Percentiles rank a stretch among this genome's conserved stretches.
phyloP scores from a whole-genome alignment of 768 basidiomycete species.

The Leccinum olivaceopallidum region DNA sequence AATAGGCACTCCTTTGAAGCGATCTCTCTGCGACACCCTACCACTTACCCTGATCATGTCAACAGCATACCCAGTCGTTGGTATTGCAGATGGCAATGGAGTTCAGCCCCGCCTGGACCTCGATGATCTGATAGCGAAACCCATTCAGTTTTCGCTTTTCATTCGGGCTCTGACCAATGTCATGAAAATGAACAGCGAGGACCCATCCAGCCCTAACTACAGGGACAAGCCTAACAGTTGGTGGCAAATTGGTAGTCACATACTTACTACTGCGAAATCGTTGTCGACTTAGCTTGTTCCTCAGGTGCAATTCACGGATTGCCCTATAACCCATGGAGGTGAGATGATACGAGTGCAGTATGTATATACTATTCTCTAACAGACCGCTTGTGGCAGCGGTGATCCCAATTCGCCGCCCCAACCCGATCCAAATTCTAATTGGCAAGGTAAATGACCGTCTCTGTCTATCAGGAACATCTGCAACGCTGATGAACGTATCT shows the following conservation, averaged over 20 bases:
- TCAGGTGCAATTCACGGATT: slow-evolving; percentile 21
- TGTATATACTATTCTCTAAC: background rate
- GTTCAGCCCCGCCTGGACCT: slow-evolving; percentile 18
- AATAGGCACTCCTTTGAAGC: background rate
- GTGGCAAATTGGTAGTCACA: slow-evolving; percentile 21
- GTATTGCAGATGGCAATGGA: slow-evolving; percentile 4
- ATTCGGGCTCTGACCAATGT: slow-evolving; percentile 15
- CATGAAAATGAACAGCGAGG: slow-evolving; percentile 5
- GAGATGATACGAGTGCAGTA: background rate
- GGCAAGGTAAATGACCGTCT: slow-evolving; percentile 9
- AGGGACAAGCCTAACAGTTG: slow-evolving; percentile 22
- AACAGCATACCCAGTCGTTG: slow-evolving; percentile 12
- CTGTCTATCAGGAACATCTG: background rate
- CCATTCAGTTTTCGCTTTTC: slow-evolving; percentile 22
- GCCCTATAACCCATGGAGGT: slow-evolving; percentile 18
- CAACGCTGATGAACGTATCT: slow-evolving; percentile 2
- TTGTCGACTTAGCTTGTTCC: background rate
- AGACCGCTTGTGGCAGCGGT: slow-evolving; percentile 10
- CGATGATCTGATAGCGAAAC: slow-evolving; percentile 15
- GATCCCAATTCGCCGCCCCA: slow-evolving; percentile 16
- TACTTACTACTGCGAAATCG: no score
- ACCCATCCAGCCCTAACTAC: slow-evolving; percentile 5
- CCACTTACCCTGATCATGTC: slow-evolving; percentile 14
- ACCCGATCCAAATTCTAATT: slow-evolving; percentile 6
- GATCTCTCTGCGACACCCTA: background rate